phyloP scores from a whole-genome alignment of 192 early-diverging fungal species.

The Linderina pennispora region DNA sequence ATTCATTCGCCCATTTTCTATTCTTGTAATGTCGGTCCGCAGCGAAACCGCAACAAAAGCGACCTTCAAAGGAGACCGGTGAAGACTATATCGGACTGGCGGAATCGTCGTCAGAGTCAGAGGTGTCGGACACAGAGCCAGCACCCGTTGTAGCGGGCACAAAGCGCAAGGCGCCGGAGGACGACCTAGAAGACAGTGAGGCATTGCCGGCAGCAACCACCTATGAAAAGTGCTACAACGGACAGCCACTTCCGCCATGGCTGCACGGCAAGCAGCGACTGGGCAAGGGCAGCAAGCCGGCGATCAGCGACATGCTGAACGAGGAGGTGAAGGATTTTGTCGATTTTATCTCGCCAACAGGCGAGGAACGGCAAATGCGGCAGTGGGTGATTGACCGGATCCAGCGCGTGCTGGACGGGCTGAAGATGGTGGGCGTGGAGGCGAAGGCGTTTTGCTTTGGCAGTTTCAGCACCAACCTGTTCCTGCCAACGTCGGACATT shows the following conservation, averaged over 20 bases:
- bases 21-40: too few species aligned
- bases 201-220: too few species aligned
- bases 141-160: too few species aligned
- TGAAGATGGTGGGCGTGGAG: conserved; percentile 24
- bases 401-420: conserved; percentile 27
- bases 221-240: conserved; percentile 49
- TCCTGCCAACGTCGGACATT: conserved; percentile 80
- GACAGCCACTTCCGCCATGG: conserved; percentile 40
- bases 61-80: too few species aligned
- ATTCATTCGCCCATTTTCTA: too few species aligned
- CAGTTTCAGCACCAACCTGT: conserved; percentile 80
- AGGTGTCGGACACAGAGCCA: too few species aligned
- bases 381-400: conserved; percentile 62
- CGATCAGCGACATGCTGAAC: conserved; percentile 43
- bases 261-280: conserved; percentile 18
- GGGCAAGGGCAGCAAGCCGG: conserved; percentile 28
- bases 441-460: conserved; percentile 64
- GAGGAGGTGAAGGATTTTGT: conserved; percentile 73
- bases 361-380: conserved; percentile 74
- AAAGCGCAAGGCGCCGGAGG: conserved; percentile 10
- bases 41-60: too few species aligned
- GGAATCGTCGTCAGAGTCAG: conserved; percentile 9
- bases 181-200: conserved; percentile 1
- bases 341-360: conserved; percentile 73
- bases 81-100: conserved; percentile 27